Evolutionary conservation across 805 yeast genomes (phyloP).

Genomic region (Yarrowia sp.): DNA sequence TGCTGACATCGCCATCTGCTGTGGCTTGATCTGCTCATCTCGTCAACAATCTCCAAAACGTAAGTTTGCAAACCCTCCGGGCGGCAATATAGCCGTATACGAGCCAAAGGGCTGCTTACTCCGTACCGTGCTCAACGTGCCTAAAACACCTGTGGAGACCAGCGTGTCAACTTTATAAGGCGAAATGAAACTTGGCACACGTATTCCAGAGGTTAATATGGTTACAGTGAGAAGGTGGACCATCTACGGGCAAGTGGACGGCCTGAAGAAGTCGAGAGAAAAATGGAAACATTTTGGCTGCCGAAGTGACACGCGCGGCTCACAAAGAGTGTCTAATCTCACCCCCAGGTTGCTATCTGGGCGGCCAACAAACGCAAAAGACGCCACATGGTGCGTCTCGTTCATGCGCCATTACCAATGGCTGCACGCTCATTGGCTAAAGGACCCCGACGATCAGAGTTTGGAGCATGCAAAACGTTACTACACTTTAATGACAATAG

Average conservation of each 20-base stretch:
- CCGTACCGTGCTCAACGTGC: not conserved
- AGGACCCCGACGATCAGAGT: conserved; percentile 6
- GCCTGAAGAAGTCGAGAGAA: too few species aligned
- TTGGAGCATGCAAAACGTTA: not conserved
- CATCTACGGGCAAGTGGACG: too few species aligned
- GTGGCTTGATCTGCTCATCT: too few species aligned
- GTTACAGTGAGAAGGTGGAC: too few species aligned
- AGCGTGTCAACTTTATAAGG: not conserved
- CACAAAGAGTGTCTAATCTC: too few species aligned
- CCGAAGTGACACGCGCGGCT: too few species aligned
- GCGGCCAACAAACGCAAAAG: not conserved
- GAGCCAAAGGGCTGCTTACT: not conserved
- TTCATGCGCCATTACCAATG: conserved; percentile 2
- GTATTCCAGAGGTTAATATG: not conserved
- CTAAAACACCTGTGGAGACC: too few species aligned
- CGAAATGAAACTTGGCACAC: conserved; percentile 8
- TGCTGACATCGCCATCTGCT: too few species aligned
- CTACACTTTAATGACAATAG: not conserved
- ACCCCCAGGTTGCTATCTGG: too few species aligned
- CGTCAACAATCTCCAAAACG: too few species aligned
- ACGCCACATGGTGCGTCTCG: not conserved
- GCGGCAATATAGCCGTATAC: not conserved
- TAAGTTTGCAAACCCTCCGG: too few species aligned
- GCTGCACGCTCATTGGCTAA: not conserved
- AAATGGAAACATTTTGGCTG: too few species aligned